Conservation (phyloP, 176 grass and related monocot genomes). For the Thinopyrum elongatum region DNA sequence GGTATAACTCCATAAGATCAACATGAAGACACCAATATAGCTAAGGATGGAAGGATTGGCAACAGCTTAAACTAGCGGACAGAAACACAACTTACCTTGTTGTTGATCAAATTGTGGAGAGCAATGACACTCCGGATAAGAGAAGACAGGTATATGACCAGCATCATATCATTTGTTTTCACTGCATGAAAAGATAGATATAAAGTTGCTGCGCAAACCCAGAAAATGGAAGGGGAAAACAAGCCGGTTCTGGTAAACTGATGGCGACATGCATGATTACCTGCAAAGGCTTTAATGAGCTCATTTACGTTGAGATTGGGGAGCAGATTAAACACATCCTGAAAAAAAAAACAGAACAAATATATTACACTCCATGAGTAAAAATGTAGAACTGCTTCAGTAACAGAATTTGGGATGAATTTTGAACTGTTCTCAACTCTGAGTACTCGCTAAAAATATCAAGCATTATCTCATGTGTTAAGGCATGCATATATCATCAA, state of each 20-base stretch:
- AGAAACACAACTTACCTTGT: conserved; percentile 54
- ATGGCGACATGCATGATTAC: conserved; percentile 37
- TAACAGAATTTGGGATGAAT: neutral
- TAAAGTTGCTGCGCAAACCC: neutral
- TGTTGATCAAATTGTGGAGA: conserved; percentile 98
- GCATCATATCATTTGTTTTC: conserved; percentile 99
- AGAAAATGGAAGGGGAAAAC: neutral
- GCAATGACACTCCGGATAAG: conserved; percentile 91
- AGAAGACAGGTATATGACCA: conserved; percentile 95
- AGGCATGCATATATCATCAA: neutral
- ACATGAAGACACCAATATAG: neutral
- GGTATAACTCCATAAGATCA: neutral
- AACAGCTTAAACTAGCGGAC: neutral
- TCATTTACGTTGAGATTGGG: conserved; percentile 94
- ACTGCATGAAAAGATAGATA: conserved; percentile 52
- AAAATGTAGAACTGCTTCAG: neutral
- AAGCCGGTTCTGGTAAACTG: neutral
- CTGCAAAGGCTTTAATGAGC: conserved; percentile 94
- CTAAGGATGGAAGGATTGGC: too few species aligned
- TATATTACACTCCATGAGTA: neutral
- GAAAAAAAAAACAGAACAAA: conserved; percentile 21
- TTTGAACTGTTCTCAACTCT: neutral
- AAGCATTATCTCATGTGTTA: neutral
- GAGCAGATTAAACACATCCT: conserved; percentile 97
- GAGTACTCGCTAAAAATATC: neutral